These are phyloP conservation scores for Trametes villosa DNA, from an alignment of 768 basidiomycete genomes.

Conservation along the genomic window DNA sequence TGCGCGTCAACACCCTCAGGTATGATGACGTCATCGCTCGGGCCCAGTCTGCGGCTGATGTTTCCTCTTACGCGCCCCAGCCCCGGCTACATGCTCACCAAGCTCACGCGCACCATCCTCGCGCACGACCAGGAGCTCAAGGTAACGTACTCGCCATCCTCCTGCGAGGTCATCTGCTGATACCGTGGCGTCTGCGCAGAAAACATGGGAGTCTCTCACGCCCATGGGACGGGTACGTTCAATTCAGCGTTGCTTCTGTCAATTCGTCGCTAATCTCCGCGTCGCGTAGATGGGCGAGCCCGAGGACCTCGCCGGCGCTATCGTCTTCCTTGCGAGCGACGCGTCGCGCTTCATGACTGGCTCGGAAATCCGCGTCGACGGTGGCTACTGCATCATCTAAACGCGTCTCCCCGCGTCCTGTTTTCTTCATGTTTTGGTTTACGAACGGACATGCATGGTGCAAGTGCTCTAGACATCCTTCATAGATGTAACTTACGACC, in stretches of 20 bases:
- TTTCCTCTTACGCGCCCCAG: slow-evolving; percentile 41
- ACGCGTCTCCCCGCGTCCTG: background rate
- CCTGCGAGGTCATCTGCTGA: slow-evolving; percentile 16
- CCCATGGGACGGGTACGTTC: slow-evolving; percentile 80
- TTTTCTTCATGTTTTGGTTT: slow-evolving; percentile 1
- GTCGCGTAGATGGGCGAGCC: slow-evolving; percentile 80
- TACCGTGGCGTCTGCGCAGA: slow-evolving; percentile 44
- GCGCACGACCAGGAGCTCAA: slow-evolving; percentile 75
- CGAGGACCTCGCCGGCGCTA: slow-evolving; percentile 87
- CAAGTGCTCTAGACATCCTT: slow-evolving; percentile 11
- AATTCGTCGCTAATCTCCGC: background rate
- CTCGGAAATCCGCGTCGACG: slow-evolving; percentile 83
- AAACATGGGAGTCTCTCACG: slow-evolving; percentile 83
- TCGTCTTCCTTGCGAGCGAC: slow-evolving; percentile 90
- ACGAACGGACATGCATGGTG: slow-evolving; percentile 14
- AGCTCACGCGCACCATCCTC: slow-evolving; percentile 83
- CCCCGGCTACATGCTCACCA: slow-evolving; percentile 94
- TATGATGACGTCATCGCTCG: slow-evolving; percentile 31
- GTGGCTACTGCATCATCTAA: slow-evolving; percentile 81
- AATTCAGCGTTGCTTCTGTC: slow-evolving; percentile 10
- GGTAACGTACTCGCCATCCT: slow-evolving; percentile 44
- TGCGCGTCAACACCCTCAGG: slow-evolving; percentile 86
- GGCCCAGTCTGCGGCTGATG: slow-evolving; percentile 1
- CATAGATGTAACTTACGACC: slow-evolving; percentile 22
- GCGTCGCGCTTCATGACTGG: slow-evolving; percentile 92